These are phyloP conservation scores for Globisporangium alternatum DNA, from an alignment of 352 stramenopile species.

Conservation along the genomic window DNA sequence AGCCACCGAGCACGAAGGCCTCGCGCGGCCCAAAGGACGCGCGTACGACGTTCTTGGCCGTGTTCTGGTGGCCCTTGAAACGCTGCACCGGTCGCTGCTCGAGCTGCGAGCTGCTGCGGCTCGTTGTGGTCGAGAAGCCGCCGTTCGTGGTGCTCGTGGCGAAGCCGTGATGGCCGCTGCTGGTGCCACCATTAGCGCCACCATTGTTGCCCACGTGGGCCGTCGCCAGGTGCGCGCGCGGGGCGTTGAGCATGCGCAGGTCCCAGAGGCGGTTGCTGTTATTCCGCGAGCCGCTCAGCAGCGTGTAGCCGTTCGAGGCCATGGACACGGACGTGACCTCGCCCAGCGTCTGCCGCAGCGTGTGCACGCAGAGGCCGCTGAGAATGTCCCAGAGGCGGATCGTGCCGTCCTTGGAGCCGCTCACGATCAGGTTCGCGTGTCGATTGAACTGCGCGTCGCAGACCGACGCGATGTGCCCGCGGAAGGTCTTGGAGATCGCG, in stretches of 20 bases:
- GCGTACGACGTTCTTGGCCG: constrained; percentile 85
- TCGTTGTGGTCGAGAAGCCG: constrained; percentile 15
- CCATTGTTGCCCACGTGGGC: constrained; percentile 3
- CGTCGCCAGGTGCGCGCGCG: constrained; percentile 54
- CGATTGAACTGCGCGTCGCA: constrained; percentile 88
- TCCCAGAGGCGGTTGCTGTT: constrained; percentile 90
- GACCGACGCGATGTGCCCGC: constrained; percentile 75
- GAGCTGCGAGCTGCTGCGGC: constrained; percentile 18
- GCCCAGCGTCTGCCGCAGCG: constrained; percentile 75
- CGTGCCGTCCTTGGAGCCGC: constrained; percentile 81
- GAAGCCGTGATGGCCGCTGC: background rate
- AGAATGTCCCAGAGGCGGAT: constrained; percentile 89
- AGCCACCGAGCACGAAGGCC: constrained; percentile 84
- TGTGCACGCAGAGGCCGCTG: constrained; percentile 84
- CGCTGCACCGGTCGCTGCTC: constrained; percentile 77
- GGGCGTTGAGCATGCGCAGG: constrained; percentile 81
- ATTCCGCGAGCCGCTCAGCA: constrained; percentile 83
- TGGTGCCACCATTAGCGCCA: constrained; percentile 1
- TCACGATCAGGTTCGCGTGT: constrained; percentile 85
- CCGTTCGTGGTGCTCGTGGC: constrained; percentile 8
- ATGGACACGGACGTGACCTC: constrained; percentile 88
- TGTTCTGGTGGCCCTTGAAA: constrained; percentile 90
- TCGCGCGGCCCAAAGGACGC: constrained; percentile 82
- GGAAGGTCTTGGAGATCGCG: constrained; percentile 72
- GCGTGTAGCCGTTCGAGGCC: constrained; percentile 71